Percentiles rank a stretch among this genome's conserved stretches.
phyloP scores from a whole-genome alignment of 1,284 basidiomycete genomes.

The Gomphus bonarii region DNA sequence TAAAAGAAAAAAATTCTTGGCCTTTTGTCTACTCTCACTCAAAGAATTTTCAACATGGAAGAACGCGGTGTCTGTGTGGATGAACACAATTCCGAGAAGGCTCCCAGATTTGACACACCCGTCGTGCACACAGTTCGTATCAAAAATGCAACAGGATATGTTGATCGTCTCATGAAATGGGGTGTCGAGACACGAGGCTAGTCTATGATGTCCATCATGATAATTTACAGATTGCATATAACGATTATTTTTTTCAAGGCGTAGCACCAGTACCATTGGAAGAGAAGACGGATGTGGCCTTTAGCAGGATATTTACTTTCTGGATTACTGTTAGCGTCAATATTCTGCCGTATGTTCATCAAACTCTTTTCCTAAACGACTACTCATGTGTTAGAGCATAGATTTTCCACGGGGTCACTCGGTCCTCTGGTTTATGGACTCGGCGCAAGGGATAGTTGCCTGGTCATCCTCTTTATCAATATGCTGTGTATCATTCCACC shows the following conservation, averaged over 20 bases:
- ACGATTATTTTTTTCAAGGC: conserved; percentile 23
- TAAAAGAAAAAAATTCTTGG: no score
- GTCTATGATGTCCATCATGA: conserved; percentile 2
- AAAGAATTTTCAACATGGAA: neutral
- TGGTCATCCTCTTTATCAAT: conserved; percentile 73
- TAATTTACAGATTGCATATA: neutral
- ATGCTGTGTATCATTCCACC: conserved; percentile 43
- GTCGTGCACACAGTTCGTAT: neutral
- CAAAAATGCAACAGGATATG: neutral
- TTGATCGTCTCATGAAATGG: conserved; percentile 15
- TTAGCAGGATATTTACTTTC: conserved; percentile 65
- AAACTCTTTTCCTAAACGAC: neutral
- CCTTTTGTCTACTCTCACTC: neutral
- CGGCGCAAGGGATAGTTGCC: conserved; percentile 59
- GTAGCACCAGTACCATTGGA: conserved; percentile 38
- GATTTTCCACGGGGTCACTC: conserved; percentile 67
- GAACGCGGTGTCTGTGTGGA: neutral
- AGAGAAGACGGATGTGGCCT: conserved; percentile 51
- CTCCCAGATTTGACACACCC: neutral
- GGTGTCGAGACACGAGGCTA: conserved; percentile 19
- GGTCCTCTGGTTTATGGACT: conserved; percentile 60
- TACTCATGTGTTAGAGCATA: conserved; percentile 17
- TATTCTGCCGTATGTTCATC: conserved; percentile 52
- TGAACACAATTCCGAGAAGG: neutral
- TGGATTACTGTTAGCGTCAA: conserved; percentile 69